phyloP scores from a whole-genome alignment of 2,329 filamentous ascomycete species.

The Cladophialophora carrionii region DNA sequence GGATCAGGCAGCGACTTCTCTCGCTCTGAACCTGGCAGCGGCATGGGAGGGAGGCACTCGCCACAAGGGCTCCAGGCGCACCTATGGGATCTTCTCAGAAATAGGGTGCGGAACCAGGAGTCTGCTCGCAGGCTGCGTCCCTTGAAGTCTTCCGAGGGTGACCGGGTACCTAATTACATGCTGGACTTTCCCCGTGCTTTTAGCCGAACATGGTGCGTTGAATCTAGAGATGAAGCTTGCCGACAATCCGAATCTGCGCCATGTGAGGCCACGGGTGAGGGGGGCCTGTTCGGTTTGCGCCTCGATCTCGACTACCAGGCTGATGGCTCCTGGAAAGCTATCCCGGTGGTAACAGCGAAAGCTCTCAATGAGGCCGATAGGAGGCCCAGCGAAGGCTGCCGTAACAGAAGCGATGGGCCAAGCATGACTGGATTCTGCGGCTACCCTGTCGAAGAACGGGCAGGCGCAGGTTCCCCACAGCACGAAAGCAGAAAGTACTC shows the following conservation, averaged over 20 bases:
- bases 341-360: slow-evolving; percentile 15
- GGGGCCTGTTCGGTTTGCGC: slow-evolving; percentile 16
- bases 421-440: slow-evolving; percentile 3
- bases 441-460: slow-evolving; percentile 3
- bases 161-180: background rate
- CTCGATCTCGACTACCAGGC: slow-evolving; percentile 8
- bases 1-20: background rate
- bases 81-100: slow-evolving; percentile 26
- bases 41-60: background rate
- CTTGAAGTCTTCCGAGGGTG: slow-evolving; percentile 14
- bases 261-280: slow-evolving; percentile 1
- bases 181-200: background rate
- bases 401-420: slow-evolving; percentile 11
- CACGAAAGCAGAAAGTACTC: slow-evolving; percentile 20
- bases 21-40: background rate
- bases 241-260: background rate
- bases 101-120: slow-evolving; percentile 13
- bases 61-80: slow-evolving; percentile 6
- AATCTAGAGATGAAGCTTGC: background rate
- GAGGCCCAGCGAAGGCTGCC: slow-evolving; percentile 4
- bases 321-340: slow-evolving; percentile 12
- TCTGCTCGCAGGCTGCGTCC: slow-evolving; percentile 25
- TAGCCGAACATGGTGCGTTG: background rate
- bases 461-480: background rate
- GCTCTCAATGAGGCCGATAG: slow-evolving; percentile 2